These are phyloP conservation scores for Phytopythium litorale DNA, from an alignment of 352 stramenopile genomes.

Conservation along the genomic window DNA sequence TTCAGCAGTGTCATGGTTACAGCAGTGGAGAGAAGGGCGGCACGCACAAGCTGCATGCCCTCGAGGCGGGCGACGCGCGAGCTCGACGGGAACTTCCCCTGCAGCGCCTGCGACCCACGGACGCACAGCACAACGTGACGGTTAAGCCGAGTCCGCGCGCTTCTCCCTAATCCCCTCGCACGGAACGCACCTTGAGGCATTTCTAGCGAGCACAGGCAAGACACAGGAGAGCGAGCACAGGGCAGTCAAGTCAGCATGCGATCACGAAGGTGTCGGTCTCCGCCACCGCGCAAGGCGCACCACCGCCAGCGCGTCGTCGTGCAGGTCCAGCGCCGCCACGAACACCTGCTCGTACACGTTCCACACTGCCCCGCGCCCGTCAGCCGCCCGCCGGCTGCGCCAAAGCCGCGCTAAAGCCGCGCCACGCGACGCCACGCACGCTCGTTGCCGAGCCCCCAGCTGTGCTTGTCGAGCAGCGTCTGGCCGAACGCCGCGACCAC, in stretches of 20 bases:
- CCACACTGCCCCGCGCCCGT: conserved; percentile 32
- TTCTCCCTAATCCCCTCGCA: neutral
- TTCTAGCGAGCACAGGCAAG: neutral
- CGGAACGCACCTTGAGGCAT: conserved; percentile 5
- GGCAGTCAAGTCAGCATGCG: neutral
- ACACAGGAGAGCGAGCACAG: too few relatives aligned
- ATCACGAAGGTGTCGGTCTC: neutral
- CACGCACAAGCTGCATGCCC: conserved; percentile 41
- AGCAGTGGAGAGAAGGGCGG: neutral
- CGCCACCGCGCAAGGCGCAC: conserved; percentile 4
- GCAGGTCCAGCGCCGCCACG: conserved; percentile 53
- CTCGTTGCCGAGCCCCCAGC: conserved; percentile 47
- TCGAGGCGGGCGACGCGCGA: conserved; percentile 52
- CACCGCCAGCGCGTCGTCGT: conserved; percentile 48
- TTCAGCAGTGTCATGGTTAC: neutral
- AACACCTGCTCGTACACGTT: conserved; percentile 67
- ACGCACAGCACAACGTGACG: neutral
- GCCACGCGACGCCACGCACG: conserved; percentile 15
- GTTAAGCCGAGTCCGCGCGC: neutral
- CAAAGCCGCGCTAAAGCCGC: too few relatives aligned
- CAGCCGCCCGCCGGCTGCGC: too few relatives aligned
- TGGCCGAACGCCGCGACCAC: conserved; percentile 36
- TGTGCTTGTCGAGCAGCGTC: conserved; percentile 46
- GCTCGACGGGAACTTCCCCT: conserved; percentile 56
- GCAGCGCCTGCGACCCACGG: conserved; percentile 22